A percentile compares a stretch with the other conserved stretches of the same genome.
phyloP scores from a whole-genome alignment of 306 rosid species.

The Heteromeles arbutifolia region DNA sequence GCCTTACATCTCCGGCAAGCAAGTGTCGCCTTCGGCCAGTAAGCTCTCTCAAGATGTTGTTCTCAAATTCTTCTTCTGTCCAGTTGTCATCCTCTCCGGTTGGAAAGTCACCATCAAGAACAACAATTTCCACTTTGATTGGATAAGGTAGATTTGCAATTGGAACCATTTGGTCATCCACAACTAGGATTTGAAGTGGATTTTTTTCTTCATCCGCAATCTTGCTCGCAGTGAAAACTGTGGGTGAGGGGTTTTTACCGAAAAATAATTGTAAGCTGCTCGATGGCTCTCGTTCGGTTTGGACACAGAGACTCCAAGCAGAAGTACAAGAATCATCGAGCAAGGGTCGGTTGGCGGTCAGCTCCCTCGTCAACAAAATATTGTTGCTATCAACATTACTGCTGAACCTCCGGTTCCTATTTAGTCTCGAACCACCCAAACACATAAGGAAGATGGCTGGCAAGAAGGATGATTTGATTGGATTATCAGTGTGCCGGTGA shows the following conservation, averaged over 20 bases:
- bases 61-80: constrained; percentile 50
- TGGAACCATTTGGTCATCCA: constrained; percentile 25
- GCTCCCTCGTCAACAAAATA: background rate
- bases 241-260: constrained; percentile 29
- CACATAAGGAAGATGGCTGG: background rate
- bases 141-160: constrained; percentile 29
- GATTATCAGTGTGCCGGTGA: background rate
- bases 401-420: background rate
- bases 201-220: constrained; percentile 42
- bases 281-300: constrained; percentile 19
- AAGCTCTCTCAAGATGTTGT: constrained; percentile 51
- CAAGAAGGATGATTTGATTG: background rate
- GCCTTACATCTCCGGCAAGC: constrained; percentile 53
- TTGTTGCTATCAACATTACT: background rate
- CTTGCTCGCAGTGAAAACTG: constrained; percentile 56
- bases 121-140: constrained; percentile 56
- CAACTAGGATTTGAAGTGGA: constrained; percentile 35
- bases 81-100: constrained; percentile 20
- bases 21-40: constrained; percentile 52
- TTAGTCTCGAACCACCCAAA: background rate
- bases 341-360: background rate
- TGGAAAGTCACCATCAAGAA: constrained; percentile 73
- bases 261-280: constrained; percentile 40
- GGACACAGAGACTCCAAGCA: no score
- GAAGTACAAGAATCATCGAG: background rate